Conservation (phyloP, 2,329 filamentous ascomycete species). For the Fusarium algeriense region DNA sequence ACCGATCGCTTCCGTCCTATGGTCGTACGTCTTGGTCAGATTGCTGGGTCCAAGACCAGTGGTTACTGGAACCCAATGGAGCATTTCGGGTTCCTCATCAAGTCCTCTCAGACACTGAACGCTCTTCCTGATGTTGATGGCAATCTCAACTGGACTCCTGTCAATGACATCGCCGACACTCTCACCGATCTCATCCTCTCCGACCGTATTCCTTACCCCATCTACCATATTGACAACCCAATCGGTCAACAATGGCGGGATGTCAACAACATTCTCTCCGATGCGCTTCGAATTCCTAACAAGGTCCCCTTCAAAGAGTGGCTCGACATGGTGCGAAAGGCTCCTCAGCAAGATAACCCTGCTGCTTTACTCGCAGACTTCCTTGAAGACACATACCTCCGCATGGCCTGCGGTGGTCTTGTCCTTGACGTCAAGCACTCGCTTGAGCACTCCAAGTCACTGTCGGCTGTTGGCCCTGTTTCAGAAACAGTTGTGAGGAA, state of each 20-base stretch:
- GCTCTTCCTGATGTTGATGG: conserved; percentile 30
- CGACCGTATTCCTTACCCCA: conserved; percentile 1
- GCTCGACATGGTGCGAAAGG: conserved; percentile 23
- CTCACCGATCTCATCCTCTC: conserved; percentile 19
- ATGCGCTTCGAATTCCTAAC: conserved; percentile 18
- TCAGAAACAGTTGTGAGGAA: conserved; percentile 30
- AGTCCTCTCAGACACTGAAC: conserved; percentile 36
- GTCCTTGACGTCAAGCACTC: conserved; percentile 27
- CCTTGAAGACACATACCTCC: conserved; percentile 17
- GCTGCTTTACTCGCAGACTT: conserved; percentile 20
- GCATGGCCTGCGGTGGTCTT: conserved; percentile 31
- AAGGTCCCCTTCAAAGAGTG: conserved; percentile 21
- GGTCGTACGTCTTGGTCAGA: conserved; percentile 40
- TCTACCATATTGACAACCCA: conserved; percentile 34
- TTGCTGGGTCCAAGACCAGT: conserved; percentile 40
- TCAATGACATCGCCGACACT: conserved; percentile 29
- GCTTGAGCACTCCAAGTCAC: conserved; percentile 28
- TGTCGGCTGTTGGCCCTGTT: conserved; percentile 22
- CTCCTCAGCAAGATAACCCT: conserved; percentile 31
- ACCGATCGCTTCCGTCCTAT: conserved; percentile 36
- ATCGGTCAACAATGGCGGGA: conserved; percentile 35
- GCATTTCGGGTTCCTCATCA: conserved; percentile 42
- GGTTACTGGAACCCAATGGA: conserved; percentile 44
- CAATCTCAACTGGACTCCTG: conserved; percentile 32
- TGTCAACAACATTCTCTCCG: conserved; percentile 28